A percentile compares a stretch with the other conserved stretches of the same genome.
phyloP scores from a whole-genome alignment of 108 stramenopile genomes.

The Conticribra guillardii region DNA sequence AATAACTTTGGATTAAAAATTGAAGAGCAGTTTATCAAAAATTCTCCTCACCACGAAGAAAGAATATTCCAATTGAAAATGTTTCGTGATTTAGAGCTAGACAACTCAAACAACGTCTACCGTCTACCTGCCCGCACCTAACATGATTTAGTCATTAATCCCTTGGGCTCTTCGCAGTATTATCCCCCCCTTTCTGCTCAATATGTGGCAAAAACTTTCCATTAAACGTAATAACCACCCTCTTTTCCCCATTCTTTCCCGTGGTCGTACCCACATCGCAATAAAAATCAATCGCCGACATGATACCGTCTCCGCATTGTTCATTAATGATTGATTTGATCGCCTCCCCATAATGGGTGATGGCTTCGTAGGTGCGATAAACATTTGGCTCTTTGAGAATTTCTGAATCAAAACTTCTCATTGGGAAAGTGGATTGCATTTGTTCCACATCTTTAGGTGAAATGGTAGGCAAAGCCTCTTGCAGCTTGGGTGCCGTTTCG shows the following conservation, averaged over 20 bases:
- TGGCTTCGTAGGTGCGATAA: conserved; percentile 74
- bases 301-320: conserved; percentile 83
- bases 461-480: conserved; percentile 55
- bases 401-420: conserved; percentile 61
- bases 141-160: no score
- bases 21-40: no score
- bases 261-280: conserved; percentile 69
- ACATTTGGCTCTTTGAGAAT: conserved; percentile 76
- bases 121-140: no score
- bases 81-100: no score
- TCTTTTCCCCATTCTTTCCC: conserved; percentile 71
- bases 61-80: no score
- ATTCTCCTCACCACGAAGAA: no score
- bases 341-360: conserved; percentile 73
- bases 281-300: conserved; percentile 83
- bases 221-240: conserved; percentile 83
- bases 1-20: no score
- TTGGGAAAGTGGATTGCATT: conserved; percentile 57
- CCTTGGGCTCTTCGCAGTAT: conserved; percentile 59
- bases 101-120: no score
- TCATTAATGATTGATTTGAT: conserved; percentile 75
- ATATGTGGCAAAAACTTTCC: conserved; percentile 80
- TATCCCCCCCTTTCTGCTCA: conserved; percentile 64
- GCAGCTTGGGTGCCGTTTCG: conserved; percentile 53
- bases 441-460: conserved; percentile 51